Base-by-base conservation (phyloP, 2,329 filamentous ascomycete genomes). In the Trichoderma afroharzianum region DNA sequence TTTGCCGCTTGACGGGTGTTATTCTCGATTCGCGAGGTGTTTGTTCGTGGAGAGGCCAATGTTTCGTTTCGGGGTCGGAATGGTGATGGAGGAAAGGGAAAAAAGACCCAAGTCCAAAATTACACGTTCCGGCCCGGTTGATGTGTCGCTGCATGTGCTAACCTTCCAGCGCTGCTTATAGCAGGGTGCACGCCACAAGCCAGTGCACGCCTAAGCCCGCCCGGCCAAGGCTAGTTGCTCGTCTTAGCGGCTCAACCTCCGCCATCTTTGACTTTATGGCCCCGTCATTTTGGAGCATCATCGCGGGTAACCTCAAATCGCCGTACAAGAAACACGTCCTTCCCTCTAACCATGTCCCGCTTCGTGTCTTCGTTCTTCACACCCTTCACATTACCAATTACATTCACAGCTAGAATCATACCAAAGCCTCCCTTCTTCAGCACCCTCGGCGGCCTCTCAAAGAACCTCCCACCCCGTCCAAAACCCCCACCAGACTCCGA, bases 401-500 rank as follows among this genome's bases (percentile, higher is more conserved):
- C n/a, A 1, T 11, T 28, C 6, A 18, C 26, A 7, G 18, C 55
- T 15, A 68, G 14, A 43, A n/a, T 24, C 14, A 15, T 67, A 36
- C 63, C 66, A 15, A 8, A 64, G 36, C 64, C 59, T 70, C 76
- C 74, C 30, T 71, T 77, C 70, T 80, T 83, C 76, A 80, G 78
- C 59, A 78, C 77, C 71, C 78, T 80, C 61, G 63, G 77, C n/a
- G 32, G 75, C 63, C 73, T 77, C 63, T 76, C 77, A 63, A 92
- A 92, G 78, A 87, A 74, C 72, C 80, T 97, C 78, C 95, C 95
- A 1, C 91, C 94, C 6, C 90, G 94, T 4, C 91, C 92, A 15
- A 88, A 85, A 73, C 87, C 90, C 14, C 88, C 96, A 24, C 87
- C 90, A 14, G 94, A 97, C 75, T 84, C 86, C 21, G 94, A 98